phyloP scores from a whole-genome alignment of 83 land plant genomes.

The Picea abies region DNA sequence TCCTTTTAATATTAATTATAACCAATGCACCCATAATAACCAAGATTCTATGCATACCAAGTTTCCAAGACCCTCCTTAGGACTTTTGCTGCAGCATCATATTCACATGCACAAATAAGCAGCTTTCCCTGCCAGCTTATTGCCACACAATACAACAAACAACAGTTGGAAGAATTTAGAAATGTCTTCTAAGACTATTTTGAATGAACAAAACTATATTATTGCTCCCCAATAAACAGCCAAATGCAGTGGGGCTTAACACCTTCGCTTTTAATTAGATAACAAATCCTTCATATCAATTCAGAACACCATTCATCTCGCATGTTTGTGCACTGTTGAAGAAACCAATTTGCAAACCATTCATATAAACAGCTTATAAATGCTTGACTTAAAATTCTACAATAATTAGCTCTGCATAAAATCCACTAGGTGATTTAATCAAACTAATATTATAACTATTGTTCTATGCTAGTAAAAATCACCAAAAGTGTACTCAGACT shows the following conservation, averaged over 20 bases:
- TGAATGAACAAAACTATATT: not conserved
- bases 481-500: too few species aligned
- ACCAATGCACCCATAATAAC: not conserved
- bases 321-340: too few species aligned
- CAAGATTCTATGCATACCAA: slow-evolving; percentile 43
- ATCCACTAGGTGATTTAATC: not conserved
- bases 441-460: not conserved
- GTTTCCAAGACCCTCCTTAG: slow-evolving; percentile 58
- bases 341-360: too few species aligned
- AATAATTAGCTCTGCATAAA: not conserved
- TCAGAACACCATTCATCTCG: too few species aligned
- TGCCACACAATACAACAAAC: slow-evolving; percentile 41
- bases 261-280: too few species aligned
- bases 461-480: too few species aligned
- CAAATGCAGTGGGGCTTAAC: too few species aligned
- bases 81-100: slow-evolving; percentile 68
- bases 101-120: slow-evolving; percentile 74
- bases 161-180: slow-evolving; percentile 16
- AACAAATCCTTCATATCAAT: too few species aligned
- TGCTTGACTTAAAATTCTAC: not conserved
- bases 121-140: slow-evolving; percentile 96
- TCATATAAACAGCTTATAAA: not conserved
- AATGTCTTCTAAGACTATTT: not conserved
- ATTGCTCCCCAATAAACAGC: too few species aligned
- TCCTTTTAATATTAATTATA: too few species aligned